Percentiles rank a stretch among this genome's conserved stretches.
Evolutionary conservation across 2,329 filamentous ascomycete genomes (phyloP).

Genomic region (Colletotrichum cuscutae): DNA sequence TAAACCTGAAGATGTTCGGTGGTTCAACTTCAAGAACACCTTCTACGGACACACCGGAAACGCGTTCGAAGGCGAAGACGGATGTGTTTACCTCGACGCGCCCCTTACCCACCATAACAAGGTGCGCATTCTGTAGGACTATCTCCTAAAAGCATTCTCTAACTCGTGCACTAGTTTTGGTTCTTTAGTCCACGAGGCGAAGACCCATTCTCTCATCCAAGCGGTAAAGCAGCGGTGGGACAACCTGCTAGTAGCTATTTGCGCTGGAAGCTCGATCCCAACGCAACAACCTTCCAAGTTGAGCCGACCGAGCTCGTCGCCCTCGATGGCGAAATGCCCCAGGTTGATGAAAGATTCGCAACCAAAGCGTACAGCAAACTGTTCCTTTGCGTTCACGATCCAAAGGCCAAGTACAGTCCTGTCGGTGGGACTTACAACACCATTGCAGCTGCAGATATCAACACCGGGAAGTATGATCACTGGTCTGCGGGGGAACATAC

Average conservation of each 20-base stretch:
- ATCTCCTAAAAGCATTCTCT: neutral
- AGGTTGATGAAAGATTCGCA: neutral
- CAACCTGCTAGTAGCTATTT: neutral
- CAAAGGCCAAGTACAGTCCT: neutral
- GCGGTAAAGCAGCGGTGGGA: neutral
- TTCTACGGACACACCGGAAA: neutral
- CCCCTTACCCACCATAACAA: neutral
- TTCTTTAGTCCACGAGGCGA: neutral
- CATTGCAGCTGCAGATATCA: neutral
- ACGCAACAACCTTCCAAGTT: neutral
- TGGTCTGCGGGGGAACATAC: neutral
- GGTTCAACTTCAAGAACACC: neutral
- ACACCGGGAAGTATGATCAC: neutral
- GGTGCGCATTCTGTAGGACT: neutral
- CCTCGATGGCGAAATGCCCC: neutral
- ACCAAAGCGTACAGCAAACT: neutral
- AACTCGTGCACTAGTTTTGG: neutral
- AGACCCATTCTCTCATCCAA: neutral
- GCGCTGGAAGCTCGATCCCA: neutral
- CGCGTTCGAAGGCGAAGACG: neutral
- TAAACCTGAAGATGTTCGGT: neutral
- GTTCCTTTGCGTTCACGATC: neutral
- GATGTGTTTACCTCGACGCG: neutral
- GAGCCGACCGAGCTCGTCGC: neutral
- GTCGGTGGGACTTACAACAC: neutral